Conservation (phyloP, 139 green algal species). For the Haematococcus lacustris region DNA sequence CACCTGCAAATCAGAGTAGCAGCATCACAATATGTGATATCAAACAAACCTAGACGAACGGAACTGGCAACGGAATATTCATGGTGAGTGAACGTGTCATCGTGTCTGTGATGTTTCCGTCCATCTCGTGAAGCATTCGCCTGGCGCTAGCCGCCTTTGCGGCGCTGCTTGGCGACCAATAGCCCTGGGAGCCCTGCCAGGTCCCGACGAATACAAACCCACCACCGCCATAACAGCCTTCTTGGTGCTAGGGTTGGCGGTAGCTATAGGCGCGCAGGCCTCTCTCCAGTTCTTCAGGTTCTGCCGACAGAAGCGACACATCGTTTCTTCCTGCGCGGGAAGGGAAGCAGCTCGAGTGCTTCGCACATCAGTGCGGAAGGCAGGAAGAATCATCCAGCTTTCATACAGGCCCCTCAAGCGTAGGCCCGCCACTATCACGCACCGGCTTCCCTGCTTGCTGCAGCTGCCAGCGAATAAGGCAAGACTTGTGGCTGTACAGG, state of each 20-base stretch:
- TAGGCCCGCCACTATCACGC: neutral
- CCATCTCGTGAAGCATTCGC: neutral
- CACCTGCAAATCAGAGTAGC: neutral
- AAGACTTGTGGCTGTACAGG: neutral
- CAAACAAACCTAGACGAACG: neutral
- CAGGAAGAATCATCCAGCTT: neutral
- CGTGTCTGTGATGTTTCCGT: too few species aligned
- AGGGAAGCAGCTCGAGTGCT: neutral
- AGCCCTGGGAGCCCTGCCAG: neutral
- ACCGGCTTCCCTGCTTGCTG: neutral
- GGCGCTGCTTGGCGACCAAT: neutral
- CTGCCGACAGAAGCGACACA: slow-evolving; percentile 1
- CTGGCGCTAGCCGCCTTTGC: neutral
- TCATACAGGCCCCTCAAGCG: neutral
- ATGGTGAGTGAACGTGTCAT: too few species aligned
- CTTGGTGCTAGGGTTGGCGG: neutral
- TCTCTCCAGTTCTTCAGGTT: neutral
- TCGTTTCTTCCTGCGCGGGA: slow-evolving; percentile 1
- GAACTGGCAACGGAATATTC: too few species aligned
- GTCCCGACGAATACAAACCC: neutral
- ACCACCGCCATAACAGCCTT: slow-evolving; percentile 5
- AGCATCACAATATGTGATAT: neutral
- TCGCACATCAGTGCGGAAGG: neutral
- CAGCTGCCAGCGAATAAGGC: slow-evolving; percentile 6
- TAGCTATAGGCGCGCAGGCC: neutral